phyloP scores from a whole-genome alignment of 768 basidiomycete species.

The Hygrocybe coccinea region DNA sequence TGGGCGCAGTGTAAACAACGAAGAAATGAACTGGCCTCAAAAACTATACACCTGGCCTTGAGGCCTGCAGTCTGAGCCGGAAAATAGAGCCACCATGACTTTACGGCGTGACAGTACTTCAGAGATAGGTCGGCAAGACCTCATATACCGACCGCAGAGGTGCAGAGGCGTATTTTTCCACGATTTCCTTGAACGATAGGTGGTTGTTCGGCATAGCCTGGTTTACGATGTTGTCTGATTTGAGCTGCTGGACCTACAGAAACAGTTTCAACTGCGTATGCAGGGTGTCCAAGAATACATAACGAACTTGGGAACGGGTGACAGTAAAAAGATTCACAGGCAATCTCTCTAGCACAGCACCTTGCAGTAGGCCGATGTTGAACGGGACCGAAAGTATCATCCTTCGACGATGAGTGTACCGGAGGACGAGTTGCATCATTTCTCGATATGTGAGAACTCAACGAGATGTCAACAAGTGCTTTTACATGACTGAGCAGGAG shows the following conservation, averaged over 20 bases:
- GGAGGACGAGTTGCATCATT: slow-evolving; percentile 60
- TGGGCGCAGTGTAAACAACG: too few species aligned
- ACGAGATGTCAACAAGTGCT: not conserved
- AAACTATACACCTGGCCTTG: too few species aligned
- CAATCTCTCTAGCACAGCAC: slow-evolving; percentile 54
- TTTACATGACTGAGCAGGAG: not conserved
- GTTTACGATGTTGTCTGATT: slow-evolving; percentile 52
- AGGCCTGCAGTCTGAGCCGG: too few species aligned
- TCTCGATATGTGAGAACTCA: slow-evolving; percentile 64
- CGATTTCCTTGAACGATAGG: slow-evolving; percentile 35
- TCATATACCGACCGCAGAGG: slow-evolving; percentile 47
- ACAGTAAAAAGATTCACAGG: slow-evolving; percentile 64
- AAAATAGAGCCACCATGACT: too few species aligned
- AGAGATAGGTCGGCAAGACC: slow-evolving; percentile 50
- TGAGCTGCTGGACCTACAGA: slow-evolving; percentile 55
- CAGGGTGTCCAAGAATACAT: not conserved
- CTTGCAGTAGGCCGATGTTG: slow-evolving; percentile 59
- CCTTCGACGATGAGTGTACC: slow-evolving; percentile 47
- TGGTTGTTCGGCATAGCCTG: slow-evolving; percentile 24
- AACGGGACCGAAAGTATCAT: slow-evolving; percentile 64
- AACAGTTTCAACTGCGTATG: not conserved
- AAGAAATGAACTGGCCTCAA: too few species aligned
- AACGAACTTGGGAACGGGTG: slow-evolving; percentile 59
- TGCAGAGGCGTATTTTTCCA: slow-evolving; percentile 33
- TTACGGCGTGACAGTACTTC: not conserved